These are phyloP conservation scores for Dentipellis fragilis DNA, from an alignment of 768 basidiomycete genomes.

Conservation along the genomic window DNA sequence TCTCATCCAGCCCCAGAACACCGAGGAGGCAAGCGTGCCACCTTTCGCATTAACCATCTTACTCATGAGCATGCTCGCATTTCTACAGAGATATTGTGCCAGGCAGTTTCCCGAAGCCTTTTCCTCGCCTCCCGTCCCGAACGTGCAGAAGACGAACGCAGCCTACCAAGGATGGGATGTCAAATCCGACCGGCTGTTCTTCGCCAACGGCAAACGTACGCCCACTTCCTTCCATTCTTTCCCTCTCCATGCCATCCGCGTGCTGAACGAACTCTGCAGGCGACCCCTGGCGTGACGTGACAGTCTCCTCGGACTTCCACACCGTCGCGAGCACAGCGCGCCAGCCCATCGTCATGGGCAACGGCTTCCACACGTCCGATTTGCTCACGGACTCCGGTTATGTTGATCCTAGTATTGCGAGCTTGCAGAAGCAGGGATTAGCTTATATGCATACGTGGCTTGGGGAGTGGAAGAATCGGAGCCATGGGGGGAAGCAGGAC, in stretches of 20 bases:
- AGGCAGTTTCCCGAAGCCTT: constrained; percentile 13
- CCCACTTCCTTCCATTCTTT: neutral
- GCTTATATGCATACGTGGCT: neutral
- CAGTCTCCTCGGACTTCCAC: constrained; percentile 47
- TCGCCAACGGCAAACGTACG: constrained; percentile 13
- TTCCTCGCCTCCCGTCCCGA: constrained; percentile 9
- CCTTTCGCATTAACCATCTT: neutral
- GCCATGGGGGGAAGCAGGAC: no score
- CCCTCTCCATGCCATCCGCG: neutral
- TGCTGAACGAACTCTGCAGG: constrained; percentile 25
- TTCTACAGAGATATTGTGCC: constrained; percentile 12
- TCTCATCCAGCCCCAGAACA: neutral
- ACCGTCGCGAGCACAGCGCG: constrained; percentile 34
- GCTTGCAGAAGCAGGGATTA: neutral
- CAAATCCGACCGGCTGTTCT: constrained; percentile 15
- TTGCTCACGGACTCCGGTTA: constrained; percentile 29
- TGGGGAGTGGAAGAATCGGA: neutral
- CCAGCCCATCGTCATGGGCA: constrained; percentile 47
- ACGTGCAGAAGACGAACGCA: constrained; percentile 10
- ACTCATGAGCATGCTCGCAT: constrained; percentile 24
- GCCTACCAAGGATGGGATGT: constrained; percentile 16
- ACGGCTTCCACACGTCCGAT: constrained; percentile 66
- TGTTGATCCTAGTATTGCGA: constrained; percentile 26
- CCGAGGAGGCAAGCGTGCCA: neutral
- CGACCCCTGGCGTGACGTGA: constrained; percentile 66